Percentiles rank a stretch among this genome's conserved stretches.
Evolutionary conservation across 192 early-diverging fungal species (phyloP).

Genomic region (Phycomyces nitens): DNA sequence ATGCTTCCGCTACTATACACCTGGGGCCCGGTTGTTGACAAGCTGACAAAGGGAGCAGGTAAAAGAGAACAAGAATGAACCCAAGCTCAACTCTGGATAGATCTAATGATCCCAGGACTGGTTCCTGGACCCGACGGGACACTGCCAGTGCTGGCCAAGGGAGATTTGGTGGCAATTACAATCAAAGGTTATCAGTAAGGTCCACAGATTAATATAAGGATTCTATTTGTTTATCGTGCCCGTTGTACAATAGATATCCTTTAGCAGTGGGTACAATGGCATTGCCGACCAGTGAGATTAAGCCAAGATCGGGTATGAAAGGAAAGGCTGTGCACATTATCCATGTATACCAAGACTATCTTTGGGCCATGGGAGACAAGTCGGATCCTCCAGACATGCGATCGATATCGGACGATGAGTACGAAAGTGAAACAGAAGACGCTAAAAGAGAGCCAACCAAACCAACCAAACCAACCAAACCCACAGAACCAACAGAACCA

Average conservation of each 20-base stretch:
- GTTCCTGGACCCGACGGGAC: constrained; percentile 42
- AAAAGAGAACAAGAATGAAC: no score
- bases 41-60: constrained; percentile 73
- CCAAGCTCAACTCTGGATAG: no score
- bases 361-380: constrained; percentile 79
- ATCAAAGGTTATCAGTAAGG: constrained; percentile 49
- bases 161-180: constrained; percentile 52
- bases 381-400: constrained; percentile 50
- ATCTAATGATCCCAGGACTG: constrained; percentile 78
- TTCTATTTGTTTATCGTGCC: background rate
- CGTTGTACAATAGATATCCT: constrained; percentile 43
- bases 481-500: constrained; percentile 6
- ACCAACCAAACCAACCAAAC: constrained; percentile 3
- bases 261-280: constrained; percentile 69
- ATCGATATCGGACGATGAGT: constrained; percentile 17
- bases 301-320: constrained; percentile 50
- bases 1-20: constrained; percentile 68
- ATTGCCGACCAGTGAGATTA: constrained; percentile 47
- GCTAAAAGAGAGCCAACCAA: background rate
- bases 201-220: background rate
- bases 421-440: constrained; percentile 26
- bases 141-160: constrained; percentile 45
- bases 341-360: constrained; percentile 71
- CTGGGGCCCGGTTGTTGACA: constrained; percentile 62
- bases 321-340: constrained; percentile 79